Base-by-base conservation (phyloP, 352 stramenopile genomes). In the Aphanomyces astaci region DNA sequence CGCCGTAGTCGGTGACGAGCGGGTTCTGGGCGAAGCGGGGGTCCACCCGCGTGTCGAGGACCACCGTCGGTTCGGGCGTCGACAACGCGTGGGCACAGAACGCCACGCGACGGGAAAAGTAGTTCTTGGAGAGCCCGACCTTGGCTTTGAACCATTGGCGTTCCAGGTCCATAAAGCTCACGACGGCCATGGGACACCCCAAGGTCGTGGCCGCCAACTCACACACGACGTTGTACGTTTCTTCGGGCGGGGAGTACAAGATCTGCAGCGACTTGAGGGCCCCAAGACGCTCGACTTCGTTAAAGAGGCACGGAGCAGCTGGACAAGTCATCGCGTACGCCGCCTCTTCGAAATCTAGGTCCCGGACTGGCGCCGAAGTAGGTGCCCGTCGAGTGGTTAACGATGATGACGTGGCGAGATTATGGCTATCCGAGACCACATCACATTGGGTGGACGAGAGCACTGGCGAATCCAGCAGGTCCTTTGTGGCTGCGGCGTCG, bases 1-100 rank as follows among this genome's bases (percentile, higher is more conserved):
- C 96, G 73, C 87, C 75, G 2, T 90, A 88, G 22, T 79, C 80
- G 33, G 98, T 92, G 9, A 98, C 82, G 19, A 98, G 75, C 36
- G 86, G 80, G 70, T 96, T 98, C 4, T 83, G 60, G 13, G 64
- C 71, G 71, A 98, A 98, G 2, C 92, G 82, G n/a, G 72, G 54
- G 72, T 98, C 92, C 54, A 87, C 74, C 0, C 75, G 74, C 4
- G 82, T 82, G 70, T 98, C 90, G 55, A 86, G 81, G 28, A 98
- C 76, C 48, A 94, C 76, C 0, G 86, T 93, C 17, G 84, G 77
- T 1, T 77, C 68, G 3, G 70, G 63, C 4, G 70, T 79, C 28
- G 80, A 71, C 9, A 89, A 52, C 11, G 89, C 33, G 5, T 84
- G 75, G 2, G 81, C 77, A 66, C 84, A 93, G 51, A 93, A 87